Evolutionary conservation across 768 basidiomycete species (phyloP), one percentile per base, ranked within the genome.

Genomic region (Macrolepiota albuminosa): DNA sequence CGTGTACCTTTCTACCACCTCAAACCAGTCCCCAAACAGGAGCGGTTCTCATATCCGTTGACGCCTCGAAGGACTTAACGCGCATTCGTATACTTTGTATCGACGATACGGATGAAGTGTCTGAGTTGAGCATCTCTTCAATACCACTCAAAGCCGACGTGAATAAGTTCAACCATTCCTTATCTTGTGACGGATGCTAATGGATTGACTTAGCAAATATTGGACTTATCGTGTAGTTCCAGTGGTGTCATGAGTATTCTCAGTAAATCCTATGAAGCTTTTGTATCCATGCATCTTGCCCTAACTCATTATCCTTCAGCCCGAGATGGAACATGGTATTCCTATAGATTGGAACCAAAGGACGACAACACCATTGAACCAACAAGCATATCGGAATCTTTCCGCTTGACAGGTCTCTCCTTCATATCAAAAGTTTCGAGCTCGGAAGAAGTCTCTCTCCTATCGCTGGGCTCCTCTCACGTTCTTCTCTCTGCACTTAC

Each of bases 381-480:
- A 1, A 64, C 69, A 34, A 63, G 64, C 57, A 26, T 69, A 50
- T 63, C 66, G 10, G 66, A 70, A 57, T 66, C 75, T 45, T 63
- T 78, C 33, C 69, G 63, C 14, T 69, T 76, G 14, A 60, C 67
- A 6, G 70, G 71, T n/a, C 64, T 74, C 21, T 69, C 73, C 40
- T 69, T 73, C 61, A 60, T 70, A 56, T 62, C 63, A 48, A 56
- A 63, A 55, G 7, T 61, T 16, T 64, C 64, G 54, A 60, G 57
- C 46, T 51, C 69, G 31, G 31, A 66, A 11, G 60, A 66, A 43
- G 58, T 77, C 36, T 75, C 81, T 3, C 54, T 81, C 6, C 70
- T 85, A 4, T 77, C 86, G 3, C 68, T 88, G 16, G 78, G 79
- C 1, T 81, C 85, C 0, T 86, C 84, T 0, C 77, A 84, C 50